These are phyloP conservation scores for Scheffersomyces illinoinensis DNA, from an alignment of 1,139 yeast genomes.

Conservation along the genomic window DNA sequence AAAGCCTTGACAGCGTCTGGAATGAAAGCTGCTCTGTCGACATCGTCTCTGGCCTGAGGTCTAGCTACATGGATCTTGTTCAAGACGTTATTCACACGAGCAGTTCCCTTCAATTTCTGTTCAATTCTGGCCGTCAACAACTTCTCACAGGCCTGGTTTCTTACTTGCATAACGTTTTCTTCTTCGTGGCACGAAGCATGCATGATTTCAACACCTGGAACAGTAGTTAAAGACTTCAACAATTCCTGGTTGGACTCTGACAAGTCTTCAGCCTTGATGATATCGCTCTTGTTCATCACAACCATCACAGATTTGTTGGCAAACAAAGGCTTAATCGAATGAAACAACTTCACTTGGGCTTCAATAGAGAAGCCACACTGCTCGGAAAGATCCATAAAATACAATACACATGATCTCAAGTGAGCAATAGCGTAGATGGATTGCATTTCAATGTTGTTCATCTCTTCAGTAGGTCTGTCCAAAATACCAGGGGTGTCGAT, in stretches of 20 bases:
- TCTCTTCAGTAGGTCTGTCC: conserved; percentile 98
- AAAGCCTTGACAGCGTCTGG: conserved; percentile 69
- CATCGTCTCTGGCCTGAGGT: conserved; percentile 87
- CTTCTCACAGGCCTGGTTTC: conserved; percentile 97
- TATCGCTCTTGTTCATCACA: conserved; percentile 93
- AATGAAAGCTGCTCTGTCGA: conserved; percentile 73
- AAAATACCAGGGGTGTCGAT: conserved; percentile 98
- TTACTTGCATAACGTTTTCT: conserved; percentile 92
- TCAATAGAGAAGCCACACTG: conserved; percentile 98
- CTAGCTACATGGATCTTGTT: conserved; percentile 94
- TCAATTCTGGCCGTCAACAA: conserved; percentile 93
- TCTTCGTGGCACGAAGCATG: conserved; percentile 91
- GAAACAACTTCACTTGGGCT: conserved; percentile 95
- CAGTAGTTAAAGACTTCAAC: conserved; percentile 59
- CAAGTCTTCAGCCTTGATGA: conserved; percentile 80
- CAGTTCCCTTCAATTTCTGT: conserved; percentile 91
- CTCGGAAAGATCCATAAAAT: conserved; percentile 97
- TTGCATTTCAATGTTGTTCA: conserved; percentile 99
- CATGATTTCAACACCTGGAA: conserved; percentile 88
- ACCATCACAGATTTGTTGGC: conserved; percentile 96
- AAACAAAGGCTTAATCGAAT: conserved; percentile 93
- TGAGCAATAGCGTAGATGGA: conserved; percentile 98
- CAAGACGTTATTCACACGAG: conserved; percentile 84
- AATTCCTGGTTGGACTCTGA: conserved; percentile 73
- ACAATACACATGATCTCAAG: conserved; percentile 90